Evolutionary conservation across 139 green algal species (phyloP).

Genomic region (Volvox africanus): DNA sequence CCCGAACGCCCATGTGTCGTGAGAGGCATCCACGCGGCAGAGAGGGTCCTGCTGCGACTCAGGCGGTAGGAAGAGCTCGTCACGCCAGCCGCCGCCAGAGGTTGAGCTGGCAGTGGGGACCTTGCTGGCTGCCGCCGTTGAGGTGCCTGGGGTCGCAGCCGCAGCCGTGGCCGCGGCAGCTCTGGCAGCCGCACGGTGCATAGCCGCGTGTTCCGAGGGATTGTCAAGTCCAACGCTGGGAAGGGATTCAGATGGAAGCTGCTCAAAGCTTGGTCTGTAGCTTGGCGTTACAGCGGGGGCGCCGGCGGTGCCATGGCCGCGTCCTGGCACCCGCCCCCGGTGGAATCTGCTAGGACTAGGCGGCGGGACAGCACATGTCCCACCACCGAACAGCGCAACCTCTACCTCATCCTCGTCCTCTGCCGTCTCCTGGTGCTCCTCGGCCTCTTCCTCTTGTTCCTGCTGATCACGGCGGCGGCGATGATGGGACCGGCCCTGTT

Average conservation of each 20-base stretch:
- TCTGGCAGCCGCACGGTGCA: neutral
- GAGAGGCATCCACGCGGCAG: neutral
- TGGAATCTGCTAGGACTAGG: neutral
- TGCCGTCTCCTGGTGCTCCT: neutral
- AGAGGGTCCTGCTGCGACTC: conserved; percentile 5
- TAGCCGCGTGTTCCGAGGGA: too few relatives aligned
- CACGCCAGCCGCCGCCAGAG: neutral
- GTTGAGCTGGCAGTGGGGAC: too few relatives aligned
- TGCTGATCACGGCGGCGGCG: neutral
- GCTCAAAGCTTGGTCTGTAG: neutral
- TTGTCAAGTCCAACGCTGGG: neutral
- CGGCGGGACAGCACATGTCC: neutral
- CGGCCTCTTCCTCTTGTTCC: neutral
- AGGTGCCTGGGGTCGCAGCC: neutral
- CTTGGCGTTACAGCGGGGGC: neutral
- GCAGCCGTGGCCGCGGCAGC: neutral
- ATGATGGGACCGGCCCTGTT: neutral
- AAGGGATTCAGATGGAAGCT: neutral
- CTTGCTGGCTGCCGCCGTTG: neutral
- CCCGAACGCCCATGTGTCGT: conserved; percentile 9
- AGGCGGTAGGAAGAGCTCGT: neutral
- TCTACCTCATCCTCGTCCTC: neutral
- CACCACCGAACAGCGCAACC: neutral
- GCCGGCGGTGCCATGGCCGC: too few relatives aligned
- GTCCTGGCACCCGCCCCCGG: too few relatives aligned